Evolutionary conservation across 306 rosid genomes (phyloP).

Genomic region (Glycine latifolia): DNA sequence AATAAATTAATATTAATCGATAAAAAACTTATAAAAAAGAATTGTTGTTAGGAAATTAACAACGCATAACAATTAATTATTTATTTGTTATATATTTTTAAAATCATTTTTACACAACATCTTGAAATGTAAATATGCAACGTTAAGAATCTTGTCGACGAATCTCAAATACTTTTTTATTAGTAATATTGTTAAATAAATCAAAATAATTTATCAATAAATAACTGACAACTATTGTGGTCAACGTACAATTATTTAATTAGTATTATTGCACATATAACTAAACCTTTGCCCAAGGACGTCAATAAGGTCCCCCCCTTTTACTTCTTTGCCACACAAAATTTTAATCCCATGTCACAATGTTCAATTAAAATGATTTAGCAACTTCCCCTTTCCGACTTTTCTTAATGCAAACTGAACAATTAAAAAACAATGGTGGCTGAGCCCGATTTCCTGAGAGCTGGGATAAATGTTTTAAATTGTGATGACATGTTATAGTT

Average conservation of each 20-base stretch:
- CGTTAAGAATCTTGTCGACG: background rate
- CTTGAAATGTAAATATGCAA: background rate
- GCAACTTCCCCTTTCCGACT: background rate
- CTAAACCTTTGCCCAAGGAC: slow-evolving; percentile 27
- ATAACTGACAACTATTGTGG: slow-evolving; percentile 46
- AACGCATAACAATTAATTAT: background rate
- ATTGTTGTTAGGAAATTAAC: too few species aligned
- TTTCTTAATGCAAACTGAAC: slow-evolving; percentile 6
- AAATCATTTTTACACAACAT: background rate
- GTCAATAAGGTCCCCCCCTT: slow-evolving; percentile 29
- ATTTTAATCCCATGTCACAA: background rate
- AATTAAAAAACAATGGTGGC: background rate
- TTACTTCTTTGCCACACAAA: slow-evolving; percentile 5
- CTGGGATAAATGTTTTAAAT: background rate
- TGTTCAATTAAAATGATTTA: background rate
- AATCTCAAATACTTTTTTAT: background rate
- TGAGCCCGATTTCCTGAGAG: background rate
- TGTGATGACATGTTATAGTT: background rate
- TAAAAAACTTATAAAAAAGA: too few species aligned
- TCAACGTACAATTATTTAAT: slow-evolving; percentile 39
- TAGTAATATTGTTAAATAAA: background rate
- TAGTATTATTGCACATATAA: slow-evolving; percentile 6
- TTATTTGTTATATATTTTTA: background rate
- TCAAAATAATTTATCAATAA: background rate
- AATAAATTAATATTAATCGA: too few species aligned